Base-by-base conservation (phyloP, 495 filamentous ascomycete species). In the Extremus antarcticus region DNA sequence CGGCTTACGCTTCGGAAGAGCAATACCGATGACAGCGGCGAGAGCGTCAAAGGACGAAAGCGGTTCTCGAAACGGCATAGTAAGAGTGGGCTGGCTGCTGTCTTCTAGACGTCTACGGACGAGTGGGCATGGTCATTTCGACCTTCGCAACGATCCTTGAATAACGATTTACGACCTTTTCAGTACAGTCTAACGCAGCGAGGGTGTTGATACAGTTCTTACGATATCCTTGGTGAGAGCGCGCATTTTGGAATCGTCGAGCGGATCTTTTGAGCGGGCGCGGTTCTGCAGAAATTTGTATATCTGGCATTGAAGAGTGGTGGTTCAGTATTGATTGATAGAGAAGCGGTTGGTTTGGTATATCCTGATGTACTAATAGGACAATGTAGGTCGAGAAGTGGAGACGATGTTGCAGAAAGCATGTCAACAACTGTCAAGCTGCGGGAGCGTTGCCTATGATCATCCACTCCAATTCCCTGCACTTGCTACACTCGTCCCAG, bases 1-100 rank as follows among this genome's bases (percentile, higher is more conserved):
- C 46, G 50, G 43, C 48, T 56, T 52, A 17, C 47, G 24, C 62
- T 78, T 53, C 70, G 73, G 55, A 78, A 76, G n/a, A 50, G n/a
- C 22, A 13, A 40, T 40, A 43, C 29, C 55, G 71, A 71, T 50
- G 73, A 51, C 20, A 41, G 59, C 21, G 68, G 63, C 38, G 77
- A 80, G 50, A 64, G 66, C 17, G 63, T 76, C 16, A 82, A 78
- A 62, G 77, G 78, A 61, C 78, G 81, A 50, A 88, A 94, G 67
- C 76, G 89, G 32, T 96, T 96, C 70, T 91, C 86, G 68, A 87
- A 87, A 66, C 76, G 90, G 56, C 87, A 92, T 70, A 90, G 85
- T 8, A 95, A 94, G 71, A 92, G 85, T 65, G 89, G 89, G 19
- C 75, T 95, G 23, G 87, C 88, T 13, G 84, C 89, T 35, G 85